Base-by-base conservation (phyloP, 169 alveolate genomes). In the Fabrea salina region DNA sequence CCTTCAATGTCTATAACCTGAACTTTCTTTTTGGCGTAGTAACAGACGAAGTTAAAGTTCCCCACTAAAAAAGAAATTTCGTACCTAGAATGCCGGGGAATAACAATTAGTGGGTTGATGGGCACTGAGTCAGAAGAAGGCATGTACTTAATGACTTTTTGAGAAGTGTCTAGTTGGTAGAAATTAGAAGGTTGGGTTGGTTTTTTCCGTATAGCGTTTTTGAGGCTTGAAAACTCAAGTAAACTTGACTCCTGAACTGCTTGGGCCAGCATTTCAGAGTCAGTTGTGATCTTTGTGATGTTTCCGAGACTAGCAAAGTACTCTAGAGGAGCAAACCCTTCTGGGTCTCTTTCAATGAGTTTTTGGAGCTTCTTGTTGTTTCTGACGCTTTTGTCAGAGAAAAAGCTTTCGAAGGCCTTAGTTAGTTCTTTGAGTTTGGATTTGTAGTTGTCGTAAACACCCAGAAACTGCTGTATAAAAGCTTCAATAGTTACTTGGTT, bases 161-260 rank as follows among this genome's bases (percentile, higher is more conserved):
- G 74, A 27, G 54, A 35, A 1, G 74, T 61, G 25, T 61, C 74
- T 33, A 61, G 49, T 16, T 61, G 16, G 49, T 61, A 61, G 3
- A n/a, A 61, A 37, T 13, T n/a, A 16, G 32, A 8, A 25, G 67
- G 33, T 59, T 49, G 22, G 5, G 11, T 6, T 25, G 72, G 51
- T 11, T 11, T 49, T 54, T 54, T n/a, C 25, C 11, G 8, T 16
- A 7, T 59, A 22, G 7, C 72, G 49, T 22, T 13, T 22, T 59
- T 59, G 33, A n/a, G 54, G 13, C 27, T n/a, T 22, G 74, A 61
- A 0, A 61, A 25, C 39, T 61, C 74, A 13, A 61, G 50, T 33
- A 37, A 16, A 16, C 13, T 33, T 8, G 74, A 61, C 54, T 61
- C 74, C 39, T 61, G 25, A 1, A 61, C 54, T 2, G 74, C 43